phyloP scores from a whole-genome alignment of 805 yeast genomes.

The Schwanniomyces polymorphus region DNA sequence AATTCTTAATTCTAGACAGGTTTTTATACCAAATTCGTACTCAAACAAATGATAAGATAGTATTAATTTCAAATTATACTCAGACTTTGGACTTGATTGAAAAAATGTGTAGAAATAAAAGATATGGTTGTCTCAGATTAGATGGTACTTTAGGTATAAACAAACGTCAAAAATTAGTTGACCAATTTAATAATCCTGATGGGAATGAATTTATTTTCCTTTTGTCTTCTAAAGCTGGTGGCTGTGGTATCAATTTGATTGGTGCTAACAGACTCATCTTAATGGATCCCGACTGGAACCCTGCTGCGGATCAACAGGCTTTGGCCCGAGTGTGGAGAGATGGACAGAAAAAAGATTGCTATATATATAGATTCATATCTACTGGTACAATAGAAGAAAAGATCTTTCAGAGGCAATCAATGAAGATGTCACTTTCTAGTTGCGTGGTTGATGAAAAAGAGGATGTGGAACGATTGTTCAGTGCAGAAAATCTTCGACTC shows the following conservation, averaged over 20 bases:
- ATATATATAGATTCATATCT: constrained; percentile 87
- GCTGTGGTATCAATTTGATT: constrained; percentile 95
- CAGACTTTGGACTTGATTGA: constrained; percentile 92
- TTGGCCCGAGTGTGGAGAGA: constrained; percentile 98
- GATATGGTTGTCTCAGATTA: constrained; percentile 76
- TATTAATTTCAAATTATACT: constrained; percentile 90
- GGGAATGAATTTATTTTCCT: constrained; percentile 85
- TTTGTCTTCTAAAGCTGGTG: constrained; percentile 95
- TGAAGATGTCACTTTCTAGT: constrained; percentile 88
- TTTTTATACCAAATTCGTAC: constrained; percentile 72
- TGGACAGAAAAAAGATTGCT: constrained; percentile 96
- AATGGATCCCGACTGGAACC: constrained; percentile 96
- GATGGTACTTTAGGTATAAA: constrained; percentile 93
- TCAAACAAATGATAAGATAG: constrained; percentile 93
- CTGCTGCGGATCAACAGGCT: constrained; percentile 98
- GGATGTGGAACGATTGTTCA: constrained; percentile 89
- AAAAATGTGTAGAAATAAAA: constrained; percentile 70
- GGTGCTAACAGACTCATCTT: constrained; percentile 91
- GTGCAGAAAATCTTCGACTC: constrained; percentile 75
- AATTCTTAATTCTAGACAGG: constrained; percentile 80
- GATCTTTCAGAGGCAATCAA: constrained; percentile 91
- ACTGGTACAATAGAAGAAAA: constrained; percentile 97
- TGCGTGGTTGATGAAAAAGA: constrained; percentile 97
- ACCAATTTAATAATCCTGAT: constrained; percentile 86
- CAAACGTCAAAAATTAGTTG: constrained; percentile 91